Conservation (phyloP, 2,329 filamentous ascomycete genomes). For the Fusarium annulatum region DNA sequence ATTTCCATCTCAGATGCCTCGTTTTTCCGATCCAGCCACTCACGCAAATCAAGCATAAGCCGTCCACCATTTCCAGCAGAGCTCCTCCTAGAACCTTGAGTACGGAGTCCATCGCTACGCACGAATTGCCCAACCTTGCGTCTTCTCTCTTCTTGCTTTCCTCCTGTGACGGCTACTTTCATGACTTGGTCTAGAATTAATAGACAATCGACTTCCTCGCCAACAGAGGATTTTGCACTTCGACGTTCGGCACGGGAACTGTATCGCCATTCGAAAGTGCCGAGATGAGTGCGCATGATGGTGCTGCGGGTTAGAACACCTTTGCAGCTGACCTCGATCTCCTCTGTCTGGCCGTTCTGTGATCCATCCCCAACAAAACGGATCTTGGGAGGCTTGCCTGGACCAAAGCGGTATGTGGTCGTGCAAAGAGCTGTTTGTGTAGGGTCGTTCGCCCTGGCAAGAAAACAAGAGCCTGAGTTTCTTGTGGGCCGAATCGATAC, state of each 20-base stretch:
- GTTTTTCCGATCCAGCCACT: constrained; percentile 50
- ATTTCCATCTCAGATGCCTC: constrained; percentile 56
- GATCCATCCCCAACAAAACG: constrained; percentile 28
- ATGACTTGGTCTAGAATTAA: constrained; percentile 64
- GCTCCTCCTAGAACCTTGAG: constrained; percentile 50
- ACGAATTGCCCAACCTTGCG: constrained; percentile 56
- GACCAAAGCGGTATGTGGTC: constrained; percentile 69
- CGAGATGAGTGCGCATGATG: constrained; percentile 59
- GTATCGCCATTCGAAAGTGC: constrained; percentile 68
- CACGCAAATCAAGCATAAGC: constrained; percentile 56
- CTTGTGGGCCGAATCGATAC: constrained; percentile 61
- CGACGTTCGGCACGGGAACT: constrained; percentile 58
- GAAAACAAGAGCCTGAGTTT: constrained; percentile 60
- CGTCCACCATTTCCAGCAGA: constrained; percentile 64
- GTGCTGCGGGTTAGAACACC: constrained; percentile 60
- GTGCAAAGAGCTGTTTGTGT: constrained; percentile 54
- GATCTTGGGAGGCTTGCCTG: constrained; percentile 62
- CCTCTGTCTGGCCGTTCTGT: constrained; percentile 24
- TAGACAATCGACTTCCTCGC: constrained; percentile 51
- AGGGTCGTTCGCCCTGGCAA: constrained; percentile 56
- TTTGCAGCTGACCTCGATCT: constrained; percentile 45
- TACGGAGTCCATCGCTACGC: constrained; percentile 54
- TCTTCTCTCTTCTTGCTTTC: constrained; percentile 47
- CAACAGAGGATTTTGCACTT: constrained; percentile 43
- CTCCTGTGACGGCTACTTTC: constrained; percentile 44